Base-by-base conservation (phyloP, 176 grass and related monocot genomes). In the Carex kokanica region DNA sequence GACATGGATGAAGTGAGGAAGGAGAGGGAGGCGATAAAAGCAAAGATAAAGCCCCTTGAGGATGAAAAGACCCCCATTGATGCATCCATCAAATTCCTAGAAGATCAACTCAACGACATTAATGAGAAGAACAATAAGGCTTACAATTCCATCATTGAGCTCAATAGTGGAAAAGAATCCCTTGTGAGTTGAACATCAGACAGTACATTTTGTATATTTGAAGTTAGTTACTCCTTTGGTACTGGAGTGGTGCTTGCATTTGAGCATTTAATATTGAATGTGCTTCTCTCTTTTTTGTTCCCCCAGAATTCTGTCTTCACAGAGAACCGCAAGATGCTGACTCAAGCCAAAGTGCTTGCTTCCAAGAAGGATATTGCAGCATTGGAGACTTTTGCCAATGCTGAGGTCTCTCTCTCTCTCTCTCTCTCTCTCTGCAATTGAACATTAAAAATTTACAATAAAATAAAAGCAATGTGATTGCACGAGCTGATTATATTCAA, bases 261-360 rank as follows among this genome's bases (percentile, higher is more conserved):
- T 81, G 16, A 63, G 57, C 23, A 29, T 51, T 20, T 5, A 18
- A 47, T 65, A 61, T 86, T 74, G 85, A 75, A 89, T 86, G 79
- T 53, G 83, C 18, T 77, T 21, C 82, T 15, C 27, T 83, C 29
- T 38, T 69, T 69, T 71, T 47, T 84, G 38, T 65, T 86, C 18
- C 70, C 89, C 55, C 83, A 99, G 96, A 99, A 99, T 66, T 63
- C 86, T 34, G 85, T 84, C 36, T 93, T 87, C 84, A 81, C 62
- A 79, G 89, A 99, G 90, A 93, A 93, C 47, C 89, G 93, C 11
- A 20, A 68, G 14, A 64, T 91, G 53, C 85, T 98, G 78, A 83
- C 34, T 83, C 92, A 86, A 85, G 96, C 89, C 61, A 91, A 81
- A 88, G 91, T 90, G 43, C 85, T 88, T 56, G 88, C 96, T 83